These are phyloP conservation scores for Bertia moriformis DNA, from an alignment of 2,329 filamentous ascomycete species.

Conservation along the genomic window DNA sequence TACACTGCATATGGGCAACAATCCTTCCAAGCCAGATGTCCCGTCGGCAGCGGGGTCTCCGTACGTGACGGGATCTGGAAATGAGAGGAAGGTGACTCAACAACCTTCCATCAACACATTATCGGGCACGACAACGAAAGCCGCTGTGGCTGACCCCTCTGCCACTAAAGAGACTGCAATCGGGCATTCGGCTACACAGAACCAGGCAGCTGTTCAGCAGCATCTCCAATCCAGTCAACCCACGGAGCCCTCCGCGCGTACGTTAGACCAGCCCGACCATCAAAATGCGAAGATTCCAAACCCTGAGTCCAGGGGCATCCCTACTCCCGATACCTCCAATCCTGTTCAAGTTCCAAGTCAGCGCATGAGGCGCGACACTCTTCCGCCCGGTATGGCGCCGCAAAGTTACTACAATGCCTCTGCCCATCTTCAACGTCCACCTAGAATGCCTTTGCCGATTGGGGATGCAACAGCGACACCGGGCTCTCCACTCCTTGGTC, in stretches of 20 bases:
- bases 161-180: background rate
- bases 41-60: background rate
- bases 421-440: slow-evolving; percentile 57
- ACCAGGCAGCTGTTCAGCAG: background rate
- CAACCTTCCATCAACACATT: background rate
- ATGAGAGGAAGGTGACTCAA: background rate
- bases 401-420: slow-evolving; percentile 43
- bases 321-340: background rate
- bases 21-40: background rate
- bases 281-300: background rate
- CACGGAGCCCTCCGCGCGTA: background rate
- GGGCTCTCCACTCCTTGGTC: slow-evolving; percentile 73
- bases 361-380: too few relatives aligned
- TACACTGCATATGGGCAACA: background rate
- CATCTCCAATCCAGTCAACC: background rate
- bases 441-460: slow-evolving; percentile 80
- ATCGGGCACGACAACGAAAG: background rate
- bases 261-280: background rate
- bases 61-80: background rate
- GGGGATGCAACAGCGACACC: slow-evolving; percentile 82
- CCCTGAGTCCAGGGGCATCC: background rate
- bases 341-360: background rate
- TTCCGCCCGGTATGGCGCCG: too few relatives aligned
- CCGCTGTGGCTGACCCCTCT: background rate
- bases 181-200: background rate